Base-by-base conservation (phyloP, 148 eudicot genomes). In the Cornus suecica region DNA sequence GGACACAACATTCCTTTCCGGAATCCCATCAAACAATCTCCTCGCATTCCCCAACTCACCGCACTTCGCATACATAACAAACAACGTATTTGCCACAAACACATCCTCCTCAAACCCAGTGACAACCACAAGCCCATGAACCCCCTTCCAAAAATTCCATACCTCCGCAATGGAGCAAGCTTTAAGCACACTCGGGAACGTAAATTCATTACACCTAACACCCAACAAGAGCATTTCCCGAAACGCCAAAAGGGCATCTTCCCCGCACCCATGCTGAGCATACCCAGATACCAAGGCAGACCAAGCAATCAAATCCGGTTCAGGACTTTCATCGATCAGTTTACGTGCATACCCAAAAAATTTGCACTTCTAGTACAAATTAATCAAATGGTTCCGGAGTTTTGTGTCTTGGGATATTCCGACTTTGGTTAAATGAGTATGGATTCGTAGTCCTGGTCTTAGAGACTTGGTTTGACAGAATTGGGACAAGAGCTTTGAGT, bases 251-350 rank as follows among this genome's bases (percentile, higher is more conserved):
- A 87, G 69, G 18, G 54, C 54, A 0, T 48, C 54, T 48, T 48
- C 18, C 0, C 54, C 54, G 18, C 11, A 18, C 54, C 54, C 54
- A 48, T 48, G 11, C 54, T 48, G 54, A 15, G 54, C 15, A 48
- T 48, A 48, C 54, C 54, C 54, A 71, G 96, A 91, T 74, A 91
- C 77, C 78, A 91, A 77, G 78, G 93, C 87, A 16, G 96, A 91
- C 96, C 96, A 91, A 77, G 93, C 80, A 37, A 91, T 87, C 88
- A 89, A 87, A 67, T 89, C 89, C 61, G 88, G 86, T 78, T 87
- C 87, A 67, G 88, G 82, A 83, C 83, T 87, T 89, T 89, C 96
- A 2, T 89, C 93, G 68, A 91, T 78, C 88, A 91, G 70, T 58
- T 86, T 86, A 27, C 86, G 88, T 62, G 96, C 93, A 85, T 80